A percentile compares a stretch with the other conserved stretches of the same genome.
These are phyloP conservation scores for Gossypium turneri DNA, from an alignment of 345 rosid species.

Conservation along the genomic window DNA sequence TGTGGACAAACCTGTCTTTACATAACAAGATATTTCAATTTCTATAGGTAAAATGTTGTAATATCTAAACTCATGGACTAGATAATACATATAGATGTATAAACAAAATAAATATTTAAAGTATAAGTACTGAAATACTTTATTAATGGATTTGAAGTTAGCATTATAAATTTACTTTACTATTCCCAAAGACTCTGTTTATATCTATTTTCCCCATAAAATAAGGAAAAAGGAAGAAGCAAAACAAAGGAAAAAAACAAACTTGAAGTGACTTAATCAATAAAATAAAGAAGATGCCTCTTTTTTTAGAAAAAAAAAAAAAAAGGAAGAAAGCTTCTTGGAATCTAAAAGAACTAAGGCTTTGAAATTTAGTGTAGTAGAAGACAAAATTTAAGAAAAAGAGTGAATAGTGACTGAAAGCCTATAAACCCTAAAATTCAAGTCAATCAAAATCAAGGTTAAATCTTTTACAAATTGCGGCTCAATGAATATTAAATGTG, in stretches of 20 bases:
- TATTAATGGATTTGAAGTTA: too few relatives aligned
- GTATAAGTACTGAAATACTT: too few relatives aligned
- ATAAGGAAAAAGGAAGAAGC: not conserved
- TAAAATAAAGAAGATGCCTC: not conserved
- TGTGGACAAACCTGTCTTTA: not conserved
- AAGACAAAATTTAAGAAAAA: not conserved
- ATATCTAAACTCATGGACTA: too few relatives aligned
- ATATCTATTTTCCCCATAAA: not conserved
- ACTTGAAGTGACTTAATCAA: not conserved
- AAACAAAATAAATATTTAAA: not conserved
- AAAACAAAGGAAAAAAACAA: slow-evolving; percentile 1
- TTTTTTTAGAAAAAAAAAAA: not conserved
- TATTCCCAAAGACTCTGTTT: not conserved
- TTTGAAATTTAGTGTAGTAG: not conserved
- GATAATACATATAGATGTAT: not conserved
- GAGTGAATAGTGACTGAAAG: not conserved
- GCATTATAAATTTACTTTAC: not conserved
- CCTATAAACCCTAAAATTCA: slow-evolving; percentile 2
- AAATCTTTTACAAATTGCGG: not conserved
- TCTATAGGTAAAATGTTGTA: too few relatives aligned
- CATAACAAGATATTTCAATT: too few relatives aligned
- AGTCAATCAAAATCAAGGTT: slow-evolving; percentile 10
- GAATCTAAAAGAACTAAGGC: not conserved
- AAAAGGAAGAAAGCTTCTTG: not conserved
- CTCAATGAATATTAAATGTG: not conserved